Evolutionary conservation across 345 rosid species (phyloP).

Genomic region (Dovyalis caffra): DNA sequence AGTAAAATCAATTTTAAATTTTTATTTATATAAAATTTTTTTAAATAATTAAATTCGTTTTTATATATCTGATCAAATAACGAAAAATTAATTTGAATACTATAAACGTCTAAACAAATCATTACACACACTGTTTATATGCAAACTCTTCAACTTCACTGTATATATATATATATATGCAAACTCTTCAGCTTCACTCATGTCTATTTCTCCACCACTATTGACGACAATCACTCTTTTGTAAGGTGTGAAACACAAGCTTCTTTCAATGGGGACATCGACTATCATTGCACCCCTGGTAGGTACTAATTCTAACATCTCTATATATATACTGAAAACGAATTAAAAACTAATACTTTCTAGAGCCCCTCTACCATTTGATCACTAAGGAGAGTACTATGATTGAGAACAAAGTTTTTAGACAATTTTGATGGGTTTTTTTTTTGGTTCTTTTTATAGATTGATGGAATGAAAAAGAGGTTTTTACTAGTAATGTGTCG

Average conservation of each 20-base stretch:
- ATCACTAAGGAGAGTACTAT: constrained; percentile 18
- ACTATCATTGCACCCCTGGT: constrained; percentile 44
- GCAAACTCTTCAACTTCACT: too few relatives aligned
- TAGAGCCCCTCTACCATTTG: constrained; percentile 8
- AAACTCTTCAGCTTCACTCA: constrained; percentile 43
- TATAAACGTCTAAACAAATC: too few relatives aligned
- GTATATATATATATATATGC: neutral
- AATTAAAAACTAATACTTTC: constrained; percentile 16
- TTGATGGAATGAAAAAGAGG: constrained; percentile 14
- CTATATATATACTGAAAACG: neutral
- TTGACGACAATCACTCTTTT: constrained; percentile 1
- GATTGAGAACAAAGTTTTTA: constrained; percentile 22
- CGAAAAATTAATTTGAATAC: too few relatives aligned
- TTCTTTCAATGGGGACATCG: constrained; percentile 38
- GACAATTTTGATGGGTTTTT: constrained; percentile 18
- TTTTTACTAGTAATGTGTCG: constrained; percentile 22
- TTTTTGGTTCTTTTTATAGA: constrained; percentile 10
- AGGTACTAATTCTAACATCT: constrained; percentile 29
- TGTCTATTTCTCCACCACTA: constrained; percentile 11
- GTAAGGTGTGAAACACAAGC: constrained; percentile 51
- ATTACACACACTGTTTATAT: too few relatives aligned
- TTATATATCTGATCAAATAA: too few relatives aligned
- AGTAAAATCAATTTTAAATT: too few relatives aligned
- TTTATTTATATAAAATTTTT: too few relatives aligned
- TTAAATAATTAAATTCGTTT: too few relatives aligned